These are phyloP conservation scores for Fusarium sacchari DNA, from an alignment of 2,329 filamentous ascomycete species.

Conservation along the genomic window DNA sequence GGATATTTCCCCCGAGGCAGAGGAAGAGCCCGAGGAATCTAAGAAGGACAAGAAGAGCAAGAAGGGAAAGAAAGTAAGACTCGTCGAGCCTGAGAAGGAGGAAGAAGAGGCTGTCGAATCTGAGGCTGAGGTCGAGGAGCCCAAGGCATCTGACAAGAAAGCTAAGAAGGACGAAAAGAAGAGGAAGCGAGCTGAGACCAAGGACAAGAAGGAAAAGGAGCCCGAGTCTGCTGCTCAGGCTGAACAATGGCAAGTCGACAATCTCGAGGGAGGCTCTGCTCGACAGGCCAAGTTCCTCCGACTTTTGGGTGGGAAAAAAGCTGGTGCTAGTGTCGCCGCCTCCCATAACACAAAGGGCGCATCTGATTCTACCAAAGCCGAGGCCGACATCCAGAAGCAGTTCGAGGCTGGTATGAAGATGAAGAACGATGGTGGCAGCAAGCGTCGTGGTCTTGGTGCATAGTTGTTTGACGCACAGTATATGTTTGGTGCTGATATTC, in stretches of 20 bases:
- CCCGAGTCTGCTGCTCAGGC: conserved; percentile 28
- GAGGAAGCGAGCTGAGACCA: conserved; percentile 47
- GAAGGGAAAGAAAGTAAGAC: conserved; percentile 41
- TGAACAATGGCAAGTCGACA: conserved; percentile 64
- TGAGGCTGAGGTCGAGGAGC: conserved; percentile 18
- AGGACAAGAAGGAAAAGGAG: conserved; percentile 31
- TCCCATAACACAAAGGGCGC: conserved; percentile 39
- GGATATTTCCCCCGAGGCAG: conserved; percentile 25
- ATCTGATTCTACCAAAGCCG: conserved; percentile 53
- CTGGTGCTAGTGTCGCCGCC: conserved; percentile 45
- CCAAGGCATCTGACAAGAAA: conserved; percentile 43
- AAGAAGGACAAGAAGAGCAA: conserved; percentile 45
- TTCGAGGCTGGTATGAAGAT: conserved; percentile 66
- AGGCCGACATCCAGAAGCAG: conserved; percentile 66
- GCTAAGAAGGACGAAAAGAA: conserved; percentile 51
- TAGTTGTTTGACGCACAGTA: conserved; percentile 40
- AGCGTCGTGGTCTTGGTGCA: conserved; percentile 64
- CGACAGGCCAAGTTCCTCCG: conserved; percentile 67
- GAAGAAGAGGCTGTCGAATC: conserved; percentile 36
- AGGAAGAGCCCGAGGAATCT: conserved; percentile 37
- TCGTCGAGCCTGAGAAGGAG: conserved; percentile 18
- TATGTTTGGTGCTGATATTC: neutral
- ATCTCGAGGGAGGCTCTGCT: conserved; percentile 60
- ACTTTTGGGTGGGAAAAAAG: conserved; percentile 64
- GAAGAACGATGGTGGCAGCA: conserved; percentile 62